These are phyloP conservation scores for Exobasidium cylindrosporum DNA, from an alignment of 1,284 basidiomycete species.

Conservation along the genomic window DNA sequence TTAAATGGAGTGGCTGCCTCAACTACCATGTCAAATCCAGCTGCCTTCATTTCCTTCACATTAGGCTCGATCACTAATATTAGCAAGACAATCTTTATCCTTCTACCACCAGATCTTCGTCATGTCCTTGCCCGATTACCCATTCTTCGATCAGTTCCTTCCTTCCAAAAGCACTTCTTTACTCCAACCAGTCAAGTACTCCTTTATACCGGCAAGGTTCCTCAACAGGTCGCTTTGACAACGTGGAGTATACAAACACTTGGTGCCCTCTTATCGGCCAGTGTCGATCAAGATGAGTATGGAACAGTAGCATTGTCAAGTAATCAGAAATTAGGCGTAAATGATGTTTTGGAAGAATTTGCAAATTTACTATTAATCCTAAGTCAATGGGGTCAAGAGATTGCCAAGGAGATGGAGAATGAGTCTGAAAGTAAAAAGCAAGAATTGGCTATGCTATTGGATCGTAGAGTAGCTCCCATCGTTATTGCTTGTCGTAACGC, in stretches of 20 bases:
- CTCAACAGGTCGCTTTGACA: not conserved
- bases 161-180: not conserved
- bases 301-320: slow-evolving; percentile 9
- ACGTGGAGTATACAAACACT: slow-evolving; percentile 8
- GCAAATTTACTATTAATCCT: slow-evolving; percentile 1
- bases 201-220: not conserved
- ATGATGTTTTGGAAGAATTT: slow-evolving; percentile 8
- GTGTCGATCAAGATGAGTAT: slow-evolving; percentile 14
- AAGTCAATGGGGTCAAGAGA: not conserved
- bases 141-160: not conserved
- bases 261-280: not conserved
- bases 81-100: not conserved
- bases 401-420: not conserved
- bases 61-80: not conserved
- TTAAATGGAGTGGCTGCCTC: not conserved
- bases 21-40: not conserved
- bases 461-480: slow-evolving; percentile 5
- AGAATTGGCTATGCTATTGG: not conserved
- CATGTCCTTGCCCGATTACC: not conserved
- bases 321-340: not conserved
- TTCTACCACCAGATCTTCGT: slow-evolving; percentile 5
- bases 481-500: not conserved
- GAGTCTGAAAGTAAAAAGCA: not conserved
- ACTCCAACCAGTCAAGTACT: not conserved
- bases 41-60: not conserved